Conservation (phyloP, 2,329 filamentous ascomycete species). For the Apiospora hydei region DNA sequence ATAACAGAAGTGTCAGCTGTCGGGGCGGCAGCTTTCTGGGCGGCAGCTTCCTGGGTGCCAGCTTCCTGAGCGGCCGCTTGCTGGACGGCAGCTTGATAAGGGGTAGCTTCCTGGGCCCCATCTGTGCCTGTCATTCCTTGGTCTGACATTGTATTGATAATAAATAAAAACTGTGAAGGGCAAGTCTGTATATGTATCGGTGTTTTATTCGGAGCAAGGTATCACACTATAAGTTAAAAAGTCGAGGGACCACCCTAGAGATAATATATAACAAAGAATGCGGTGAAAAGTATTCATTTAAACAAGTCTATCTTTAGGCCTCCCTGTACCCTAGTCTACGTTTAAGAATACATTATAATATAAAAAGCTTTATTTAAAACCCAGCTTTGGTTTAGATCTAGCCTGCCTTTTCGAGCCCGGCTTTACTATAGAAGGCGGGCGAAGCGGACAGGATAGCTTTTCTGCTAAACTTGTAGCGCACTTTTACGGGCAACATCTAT, state of each 20-base stretch:
- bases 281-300: not conserved
- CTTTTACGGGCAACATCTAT: constrained; percentile 3
- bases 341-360: not conserved
- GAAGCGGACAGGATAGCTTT: not conserved
- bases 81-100: not conserved
- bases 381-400: not conserved
- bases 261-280: not conserved
- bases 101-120: not conserved
- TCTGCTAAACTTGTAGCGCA: constrained; percentile 4
- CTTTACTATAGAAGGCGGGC: not conserved
- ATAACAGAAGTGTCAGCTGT: too few species aligned
- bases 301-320: not conserved
- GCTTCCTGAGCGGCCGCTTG: too few species aligned
- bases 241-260: not conserved
- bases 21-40: too few species aligned
- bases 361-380: not conserved
- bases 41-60: too few species aligned
- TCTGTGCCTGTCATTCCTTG: not conserved
- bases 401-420: not conserved
- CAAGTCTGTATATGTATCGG: not conserved
- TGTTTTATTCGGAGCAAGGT: not conserved
- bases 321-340: not conserved
- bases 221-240: not conserved
- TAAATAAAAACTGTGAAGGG: not conserved
- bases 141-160: not conserved